These are phyloP conservation scores for Sporisorium graminicola DNA, from an alignment of 1,284 basidiomycete genomes.

Conservation along the genomic window DNA sequence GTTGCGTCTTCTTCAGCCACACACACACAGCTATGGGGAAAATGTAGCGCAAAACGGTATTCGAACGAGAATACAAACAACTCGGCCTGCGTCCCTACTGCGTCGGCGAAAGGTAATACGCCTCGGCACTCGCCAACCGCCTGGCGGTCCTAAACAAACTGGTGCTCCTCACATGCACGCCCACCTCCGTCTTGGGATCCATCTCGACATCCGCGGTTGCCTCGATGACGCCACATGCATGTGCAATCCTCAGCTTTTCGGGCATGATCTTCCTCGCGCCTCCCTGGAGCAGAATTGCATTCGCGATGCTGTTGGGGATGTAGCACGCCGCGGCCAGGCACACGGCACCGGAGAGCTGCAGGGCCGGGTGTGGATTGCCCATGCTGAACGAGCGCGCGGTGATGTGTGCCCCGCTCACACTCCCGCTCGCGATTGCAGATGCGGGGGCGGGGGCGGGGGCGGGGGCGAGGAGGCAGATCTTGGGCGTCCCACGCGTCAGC, in stretches of 20 bases:
- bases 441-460: not conserved
- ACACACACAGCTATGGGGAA: too few species aligned
- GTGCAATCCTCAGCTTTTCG: slow-evolving; percentile 13
- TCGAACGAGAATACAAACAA: too few species aligned
- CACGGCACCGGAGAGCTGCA: slow-evolving; percentile 21
- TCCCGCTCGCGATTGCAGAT: too few species aligned
- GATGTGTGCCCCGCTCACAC: slow-evolving; percentile 2
- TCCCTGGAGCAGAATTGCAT: slow-evolving; percentile 13
- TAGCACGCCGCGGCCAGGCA: slow-evolving; percentile 25
- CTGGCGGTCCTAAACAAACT: slow-evolving; percentile 24
- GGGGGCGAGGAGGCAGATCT: slow-evolving; percentile 52
- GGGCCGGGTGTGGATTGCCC: slow-evolving; percentile 20
- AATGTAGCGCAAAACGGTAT: too few species aligned
- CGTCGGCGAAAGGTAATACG: slow-evolving; percentile 15
- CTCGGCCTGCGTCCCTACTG: too few species aligned
- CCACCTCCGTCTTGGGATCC: slow-evolving; percentile 11
- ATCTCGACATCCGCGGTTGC: slow-evolving; percentile 25
- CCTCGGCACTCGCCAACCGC: slow-evolving; percentile 13
- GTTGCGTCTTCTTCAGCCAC: too few species aligned
- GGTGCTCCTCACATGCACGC: slow-evolving; percentile 21
- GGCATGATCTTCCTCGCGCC: slow-evolving; percentile 12
- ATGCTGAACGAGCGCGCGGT: slow-evolving; percentile 15
- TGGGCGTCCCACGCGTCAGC: slow-evolving; percentile 44
- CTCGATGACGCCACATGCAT: slow-evolving; percentile 23
- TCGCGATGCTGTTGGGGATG: slow-evolving; percentile 20